Conservation (phyloP, 2,329 filamentous ascomycete genomes). For the Colletotrichum sp. region DNA sequence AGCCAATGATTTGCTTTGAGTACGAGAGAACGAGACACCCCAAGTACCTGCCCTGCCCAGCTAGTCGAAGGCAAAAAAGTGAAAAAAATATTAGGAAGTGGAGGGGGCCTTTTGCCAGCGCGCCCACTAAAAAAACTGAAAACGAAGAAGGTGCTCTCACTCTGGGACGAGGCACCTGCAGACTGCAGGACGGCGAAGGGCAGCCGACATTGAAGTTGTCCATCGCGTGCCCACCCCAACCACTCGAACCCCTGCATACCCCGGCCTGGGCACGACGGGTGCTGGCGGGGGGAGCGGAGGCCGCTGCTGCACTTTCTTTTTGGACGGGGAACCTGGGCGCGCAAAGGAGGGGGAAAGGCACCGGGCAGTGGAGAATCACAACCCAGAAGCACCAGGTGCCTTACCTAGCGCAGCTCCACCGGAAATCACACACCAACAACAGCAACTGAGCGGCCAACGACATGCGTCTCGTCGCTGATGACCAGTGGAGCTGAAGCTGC, state of each 20-base stretch:
- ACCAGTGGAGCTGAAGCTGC: not conserved
- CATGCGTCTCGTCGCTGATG: not conserved
- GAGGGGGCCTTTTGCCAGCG: not conserved
- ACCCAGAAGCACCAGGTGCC: not conserved
- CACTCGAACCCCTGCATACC: not conserved
- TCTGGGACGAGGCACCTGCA: not conserved
- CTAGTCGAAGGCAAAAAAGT: not conserved
- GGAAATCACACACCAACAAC: not conserved
- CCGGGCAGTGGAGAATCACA: not conserved
- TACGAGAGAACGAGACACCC: not conserved
- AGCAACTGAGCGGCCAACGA: not conserved
- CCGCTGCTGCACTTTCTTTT: not conserved
- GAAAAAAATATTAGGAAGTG: not conserved
- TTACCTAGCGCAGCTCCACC: not conserved
- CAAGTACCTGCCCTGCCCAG: not conserved
- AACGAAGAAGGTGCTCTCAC: not conserved
- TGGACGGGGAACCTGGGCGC: not conserved
- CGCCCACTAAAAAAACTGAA: not conserved
- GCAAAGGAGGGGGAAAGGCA: not conserved
- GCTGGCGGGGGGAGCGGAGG: conserved; percentile 6
- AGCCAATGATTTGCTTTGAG: conserved; percentile 8
- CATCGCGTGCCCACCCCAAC: not conserved
- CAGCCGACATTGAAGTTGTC: conserved; percentile 3
- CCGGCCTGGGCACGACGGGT: conserved; percentile 1
- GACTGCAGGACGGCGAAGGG: not conserved